Evolutionary conservation across 2,329 filamentous ascomycete species (phyloP).

Genomic region (Paramyrothecium sp.): DNA sequence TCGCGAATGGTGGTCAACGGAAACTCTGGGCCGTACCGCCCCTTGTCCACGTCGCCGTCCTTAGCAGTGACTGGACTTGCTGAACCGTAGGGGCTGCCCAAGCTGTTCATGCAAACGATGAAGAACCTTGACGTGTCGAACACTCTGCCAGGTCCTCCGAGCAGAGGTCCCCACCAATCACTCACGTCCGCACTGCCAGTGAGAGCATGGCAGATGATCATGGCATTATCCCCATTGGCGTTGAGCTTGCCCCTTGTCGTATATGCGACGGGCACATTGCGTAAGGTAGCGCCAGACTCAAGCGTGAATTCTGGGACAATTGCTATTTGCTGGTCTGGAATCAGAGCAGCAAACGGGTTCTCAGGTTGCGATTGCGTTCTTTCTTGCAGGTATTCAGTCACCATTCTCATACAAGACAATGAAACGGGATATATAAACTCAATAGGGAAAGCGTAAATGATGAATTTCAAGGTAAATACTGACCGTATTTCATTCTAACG

Average conservation of each 20-base stretch:
- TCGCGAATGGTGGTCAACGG: conserved; percentile 93
- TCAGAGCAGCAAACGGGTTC: conserved; percentile 85
- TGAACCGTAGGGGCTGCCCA: conserved; percentile 82
- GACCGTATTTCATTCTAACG: conserved; percentile 19
- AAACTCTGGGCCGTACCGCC: conserved; percentile 90
- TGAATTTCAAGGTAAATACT: conserved; percentile 7
- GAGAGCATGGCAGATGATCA: conserved; percentile 80
- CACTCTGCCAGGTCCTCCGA: conserved; percentile 73
- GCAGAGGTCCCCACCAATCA: conserved; percentile 85
- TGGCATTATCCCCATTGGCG: conserved; percentile 60
- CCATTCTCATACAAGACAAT: conserved; percentile 31
- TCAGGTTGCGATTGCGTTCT: conserved; percentile 72
- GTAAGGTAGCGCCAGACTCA: conserved; percentile 82
- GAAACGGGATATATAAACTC: conserved; percentile 3
- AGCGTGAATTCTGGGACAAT: conserved; percentile 87
- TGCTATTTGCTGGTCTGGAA: conserved; percentile 84
- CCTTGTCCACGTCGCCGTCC: conserved; percentile 72
- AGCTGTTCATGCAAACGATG: conserved; percentile 80
- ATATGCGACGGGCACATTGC: conserved; percentile 72
- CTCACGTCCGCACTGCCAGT: conserved; percentile 82
- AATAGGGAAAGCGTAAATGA: neutral
- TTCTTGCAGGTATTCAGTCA: conserved; percentile 67
- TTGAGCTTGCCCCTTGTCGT: conserved; percentile 63
- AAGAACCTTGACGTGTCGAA: conserved; percentile 85
- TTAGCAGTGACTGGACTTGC: conserved; percentile 88